Evolutionary conservation across 2,329 filamentous ascomycete species (phyloP).

Genomic region (Lasiodiplodia hormozganensis): DNA sequence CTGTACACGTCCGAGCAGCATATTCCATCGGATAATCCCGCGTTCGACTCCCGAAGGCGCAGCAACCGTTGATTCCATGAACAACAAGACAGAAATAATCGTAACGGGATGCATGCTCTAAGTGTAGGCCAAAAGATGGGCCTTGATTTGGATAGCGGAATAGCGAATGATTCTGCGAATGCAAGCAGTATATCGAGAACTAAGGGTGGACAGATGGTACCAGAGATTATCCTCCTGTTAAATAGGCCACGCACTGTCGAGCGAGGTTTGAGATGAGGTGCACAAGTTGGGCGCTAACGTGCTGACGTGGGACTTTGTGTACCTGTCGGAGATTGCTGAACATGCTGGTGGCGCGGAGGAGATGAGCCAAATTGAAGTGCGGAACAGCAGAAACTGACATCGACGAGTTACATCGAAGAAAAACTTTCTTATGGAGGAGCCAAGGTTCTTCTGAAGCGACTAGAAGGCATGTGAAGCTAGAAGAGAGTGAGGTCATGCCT

Average conservation of each 20-base stretch:
- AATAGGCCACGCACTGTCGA: neutral
- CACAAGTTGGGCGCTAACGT: neutral
- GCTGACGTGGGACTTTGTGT: constrained; percentile 19
- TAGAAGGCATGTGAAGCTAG: neutral
- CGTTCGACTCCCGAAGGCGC: neutral
- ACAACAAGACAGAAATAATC: neutral
- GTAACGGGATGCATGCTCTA: neutral
- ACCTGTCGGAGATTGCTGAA: neutral
- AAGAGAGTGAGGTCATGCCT: neutral
- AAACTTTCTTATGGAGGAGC: neutral
- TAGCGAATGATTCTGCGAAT: neutral
- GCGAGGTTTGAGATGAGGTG: neutral
- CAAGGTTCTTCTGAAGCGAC: neutral
- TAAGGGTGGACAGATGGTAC: neutral
- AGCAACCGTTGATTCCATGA: neutral
- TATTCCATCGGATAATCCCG: constrained; percentile 8
- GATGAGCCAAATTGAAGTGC: neutral
- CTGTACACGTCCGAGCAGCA: constrained; percentile 16
- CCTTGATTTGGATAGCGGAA: neutral
- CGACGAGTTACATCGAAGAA: neutral
- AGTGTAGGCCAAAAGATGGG: neutral
- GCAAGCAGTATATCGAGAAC: neutral
- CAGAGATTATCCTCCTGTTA: neutral
- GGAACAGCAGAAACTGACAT: too few relatives aligned
- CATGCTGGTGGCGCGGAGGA: neutral